Base-by-base conservation (phyloP, 352 stramenopile species). In the Globisporangium emineosum region DNA sequence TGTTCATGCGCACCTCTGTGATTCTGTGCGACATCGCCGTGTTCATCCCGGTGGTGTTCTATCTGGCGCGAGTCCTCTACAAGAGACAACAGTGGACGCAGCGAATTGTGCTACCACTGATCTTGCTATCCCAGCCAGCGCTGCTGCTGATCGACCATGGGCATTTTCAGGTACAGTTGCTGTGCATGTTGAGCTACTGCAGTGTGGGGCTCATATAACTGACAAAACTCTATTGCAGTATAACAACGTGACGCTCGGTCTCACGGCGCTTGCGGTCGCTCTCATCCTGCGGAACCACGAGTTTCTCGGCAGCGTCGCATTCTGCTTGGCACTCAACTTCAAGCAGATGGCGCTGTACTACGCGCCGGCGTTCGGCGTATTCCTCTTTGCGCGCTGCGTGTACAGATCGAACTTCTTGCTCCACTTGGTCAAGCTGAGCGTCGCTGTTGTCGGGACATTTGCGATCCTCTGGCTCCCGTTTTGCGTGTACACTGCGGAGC, bases 281-380 rank as follows among this genome's bases (percentile, higher is more conserved):
- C 71, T 93, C n/a, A 83, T 96, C 42, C 63, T 91, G 51, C 66
- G 75, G 17, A 78, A 85, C 45, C 79, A 91, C 63, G 88, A 97
- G 60, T 89, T 95, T 35, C 68, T 94, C 7, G 88, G 83, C 19
- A 91, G 88, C 68, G 64, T 94, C 63, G 82, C 74, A 50, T 99
- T 98, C 75, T 93, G 81, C 51, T 72, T 98, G 29, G 93, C 96
- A 37, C 81, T 99, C 7, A 99, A 98, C 70, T 99, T 99, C 70
- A 99, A 99, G 85, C 97, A 99, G 89, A 99, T 99, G 93, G 88
- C 95, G n/a, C 83, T 99, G 5, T 99, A 99, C 77, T 99, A 98
- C 72, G 91, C 96, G 0, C 96, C 96, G 5, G 91, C 88, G 37
- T 83, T 99, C 37, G 97, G 97, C 60, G 78, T 94, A 7, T 98